Conservation (phyloP, 352 stramenopile genomes). For the Globisporangium apiculatum region DNA sequence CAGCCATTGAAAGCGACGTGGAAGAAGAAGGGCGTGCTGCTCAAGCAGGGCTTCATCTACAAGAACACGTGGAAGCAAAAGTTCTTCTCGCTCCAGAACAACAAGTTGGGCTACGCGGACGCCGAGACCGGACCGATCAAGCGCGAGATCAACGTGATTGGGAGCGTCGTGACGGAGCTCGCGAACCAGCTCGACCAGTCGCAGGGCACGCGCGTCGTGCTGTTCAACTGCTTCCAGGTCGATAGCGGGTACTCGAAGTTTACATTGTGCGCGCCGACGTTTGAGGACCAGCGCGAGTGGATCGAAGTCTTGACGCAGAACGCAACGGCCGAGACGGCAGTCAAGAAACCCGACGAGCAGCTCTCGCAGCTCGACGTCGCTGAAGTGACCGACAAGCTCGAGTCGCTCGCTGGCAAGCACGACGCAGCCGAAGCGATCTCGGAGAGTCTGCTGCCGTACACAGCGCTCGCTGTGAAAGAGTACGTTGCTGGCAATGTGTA, state of each 20-base stretch:
- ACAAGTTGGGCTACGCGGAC: constrained; percentile 80
- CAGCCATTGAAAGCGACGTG: constrained; percentile 71
- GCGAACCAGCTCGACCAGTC: constrained; percentile 86
- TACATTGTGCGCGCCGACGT: constrained; percentile 73
- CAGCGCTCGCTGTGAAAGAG: constrained; percentile 82
- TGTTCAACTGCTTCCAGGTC: constrained; percentile 84
- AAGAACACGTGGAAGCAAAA: constrained; percentile 88
- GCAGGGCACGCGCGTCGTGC: constrained; percentile 72
- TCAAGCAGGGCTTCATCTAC: constrained; percentile 89
- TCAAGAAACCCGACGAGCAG: constrained; percentile 68
- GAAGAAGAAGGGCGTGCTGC: constrained; percentile 85
- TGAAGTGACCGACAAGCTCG: constrained; percentile 70
- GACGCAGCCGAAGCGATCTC: constrained; percentile 56
- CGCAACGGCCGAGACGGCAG: constrained; percentile 69
- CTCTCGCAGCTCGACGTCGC: constrained; percentile 64
- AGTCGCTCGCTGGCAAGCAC: constrained; percentile 77
- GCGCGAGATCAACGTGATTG: constrained; percentile 84
- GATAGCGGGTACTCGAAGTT: constrained; percentile 83
- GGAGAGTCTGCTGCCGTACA: constrained; percentile 68
- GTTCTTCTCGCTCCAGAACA: constrained; percentile 84
- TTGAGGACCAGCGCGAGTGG: constrained; percentile 86
- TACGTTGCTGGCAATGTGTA: constrained; percentile 23
- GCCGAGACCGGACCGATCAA: constrained; percentile 78
- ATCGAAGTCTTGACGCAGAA: constrained; percentile 85
- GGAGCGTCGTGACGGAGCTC: constrained; percentile 71